phyloP scores from a whole-genome alignment of 768 basidiomycete genomes.

The Cyclocybe aegerita region DNA sequence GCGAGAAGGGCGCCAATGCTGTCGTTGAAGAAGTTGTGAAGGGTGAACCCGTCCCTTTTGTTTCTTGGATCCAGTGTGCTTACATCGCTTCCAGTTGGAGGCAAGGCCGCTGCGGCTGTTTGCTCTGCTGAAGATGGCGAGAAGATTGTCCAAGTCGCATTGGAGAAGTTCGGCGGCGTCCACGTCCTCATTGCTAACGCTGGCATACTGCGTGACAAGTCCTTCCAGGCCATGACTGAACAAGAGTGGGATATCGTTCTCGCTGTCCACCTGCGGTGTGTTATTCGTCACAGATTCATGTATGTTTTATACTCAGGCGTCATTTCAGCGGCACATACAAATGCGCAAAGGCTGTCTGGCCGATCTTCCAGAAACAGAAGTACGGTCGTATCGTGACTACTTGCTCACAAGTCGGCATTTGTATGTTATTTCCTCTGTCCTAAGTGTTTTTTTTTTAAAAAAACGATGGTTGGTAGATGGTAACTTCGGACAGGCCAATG shows the following conservation, averaged over 20 bases:
- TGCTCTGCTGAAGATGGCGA: conserved; percentile 93
- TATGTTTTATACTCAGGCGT: conserved; percentile 3
- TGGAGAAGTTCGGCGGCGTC: conserved; percentile 85
- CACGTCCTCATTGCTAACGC: conserved; percentile 93
- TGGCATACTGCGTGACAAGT: conserved; percentile 91
- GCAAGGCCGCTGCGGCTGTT: conserved; percentile 80
- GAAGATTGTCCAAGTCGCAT: conserved; percentile 78
- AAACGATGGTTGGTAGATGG: conserved; percentile 57
- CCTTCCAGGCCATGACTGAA: conserved; percentile 85
- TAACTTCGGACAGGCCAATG: conserved; percentile 94
- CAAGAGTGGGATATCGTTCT: conserved; percentile 95
- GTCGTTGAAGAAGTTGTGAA: conserved; percentile 88
- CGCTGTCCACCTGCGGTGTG: conserved; percentile 76
- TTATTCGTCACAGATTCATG: conserved; percentile 2
- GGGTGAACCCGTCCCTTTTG: conserved; percentile 40
- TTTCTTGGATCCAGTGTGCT: background rate
- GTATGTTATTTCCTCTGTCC: conserved; percentile 45
- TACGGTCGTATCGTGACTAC: conserved; percentile 95
- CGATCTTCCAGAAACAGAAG: conserved; percentile 94
- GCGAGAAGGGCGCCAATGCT: conserved; percentile 74
- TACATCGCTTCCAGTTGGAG: conserved; percentile 59
- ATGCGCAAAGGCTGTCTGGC: conserved; percentile 96
- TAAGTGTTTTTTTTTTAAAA: background rate
- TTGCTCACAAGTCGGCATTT: conserved; percentile 90
- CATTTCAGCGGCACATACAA: conserved; percentile 79